phyloP scores from a whole-genome alignment of 2,329 filamentous ascomycete genomes.

The Scytalidium sp. region DNA sequence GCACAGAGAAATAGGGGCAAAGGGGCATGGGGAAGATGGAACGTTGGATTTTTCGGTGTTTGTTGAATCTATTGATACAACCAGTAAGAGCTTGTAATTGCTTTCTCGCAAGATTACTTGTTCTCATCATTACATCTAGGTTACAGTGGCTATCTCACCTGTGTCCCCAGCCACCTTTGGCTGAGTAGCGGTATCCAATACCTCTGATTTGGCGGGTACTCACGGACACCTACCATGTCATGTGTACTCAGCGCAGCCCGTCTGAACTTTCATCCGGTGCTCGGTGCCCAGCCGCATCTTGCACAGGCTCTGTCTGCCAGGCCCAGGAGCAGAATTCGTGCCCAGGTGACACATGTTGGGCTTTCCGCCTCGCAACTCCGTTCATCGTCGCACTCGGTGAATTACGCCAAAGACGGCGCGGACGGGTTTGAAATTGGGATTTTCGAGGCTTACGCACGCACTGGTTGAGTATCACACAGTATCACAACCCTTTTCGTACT shows the following conservation, averaged over 20 bases:
- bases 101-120: not conserved
- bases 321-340: not conserved
- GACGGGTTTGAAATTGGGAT: not conserved
- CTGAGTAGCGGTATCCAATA: not conserved
- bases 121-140: not conserved
- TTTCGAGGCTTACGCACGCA: not conserved
- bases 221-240: not conserved
- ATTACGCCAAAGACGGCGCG: too few relatives aligned
- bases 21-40: too few relatives aligned
- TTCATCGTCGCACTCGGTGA: not conserved
- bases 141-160: not conserved
- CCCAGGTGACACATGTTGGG: not conserved
- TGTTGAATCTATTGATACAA: not conserved
- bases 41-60: not conserved
- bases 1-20: not conserved
- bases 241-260: not conserved
- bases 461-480: not conserved
- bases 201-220: not conserved
- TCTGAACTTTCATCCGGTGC: not conserved
- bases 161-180: not conserved
- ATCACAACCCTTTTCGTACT: not conserved
- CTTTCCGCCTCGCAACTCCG: not conserved
- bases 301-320: too few relatives aligned
- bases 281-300: not conserved
- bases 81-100: not conserved